Evolutionary conservation across 768 basidiomycete species (phyloP).

Genomic region (Amanita pallidorosea): DNA sequence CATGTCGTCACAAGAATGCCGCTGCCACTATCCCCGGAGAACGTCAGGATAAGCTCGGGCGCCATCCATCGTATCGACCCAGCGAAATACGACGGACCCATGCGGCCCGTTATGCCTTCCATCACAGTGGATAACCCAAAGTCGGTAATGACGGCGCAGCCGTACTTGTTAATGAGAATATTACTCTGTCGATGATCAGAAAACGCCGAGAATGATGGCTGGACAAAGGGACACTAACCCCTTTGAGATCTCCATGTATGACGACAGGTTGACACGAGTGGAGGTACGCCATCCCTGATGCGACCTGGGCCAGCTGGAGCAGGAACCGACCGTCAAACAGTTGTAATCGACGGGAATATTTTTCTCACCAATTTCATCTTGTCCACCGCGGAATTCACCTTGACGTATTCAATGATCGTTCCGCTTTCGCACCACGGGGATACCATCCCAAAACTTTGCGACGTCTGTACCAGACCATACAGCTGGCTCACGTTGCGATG

Average conservation of each 20-base stretch:
- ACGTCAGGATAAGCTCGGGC: conserved; percentile 34
- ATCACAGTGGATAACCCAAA: conserved; percentile 52
- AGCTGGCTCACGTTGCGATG: conserved; percentile 46
- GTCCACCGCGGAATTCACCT: conserved; percentile 6
- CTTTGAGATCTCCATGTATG: conserved; percentile 53
- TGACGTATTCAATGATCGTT: conserved; percentile 40
- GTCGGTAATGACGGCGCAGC: conserved; percentile 46
- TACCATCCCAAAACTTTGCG: conserved; percentile 49
- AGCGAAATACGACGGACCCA: conserved; percentile 32
- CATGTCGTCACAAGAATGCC: conserved; percentile 27
- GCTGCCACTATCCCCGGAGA: neutral
- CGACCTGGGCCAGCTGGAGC: conserved; percentile 42
- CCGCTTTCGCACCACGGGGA: conserved; percentile 58
- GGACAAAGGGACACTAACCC: conserved; percentile 23
- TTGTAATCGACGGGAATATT: too few species aligned
- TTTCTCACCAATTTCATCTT: neutral
- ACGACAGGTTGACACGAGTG: conserved; percentile 44
- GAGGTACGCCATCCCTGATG: conserved; percentile 47
- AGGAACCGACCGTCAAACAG: neutral
- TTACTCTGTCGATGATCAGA: conserved; percentile 30
- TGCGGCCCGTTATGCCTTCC: conserved; percentile 33
- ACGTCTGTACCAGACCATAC: conserved; percentile 42
- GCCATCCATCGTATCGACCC: conserved; percentile 48
- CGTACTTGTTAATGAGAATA: conserved; percentile 42
- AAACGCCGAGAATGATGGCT: neutral